Evolutionary conservation across 2,329 filamentous ascomycete genomes (phyloP), one percentile per base, ranked within the genome.

Genomic region (Aspergillus versicolor): DNA sequence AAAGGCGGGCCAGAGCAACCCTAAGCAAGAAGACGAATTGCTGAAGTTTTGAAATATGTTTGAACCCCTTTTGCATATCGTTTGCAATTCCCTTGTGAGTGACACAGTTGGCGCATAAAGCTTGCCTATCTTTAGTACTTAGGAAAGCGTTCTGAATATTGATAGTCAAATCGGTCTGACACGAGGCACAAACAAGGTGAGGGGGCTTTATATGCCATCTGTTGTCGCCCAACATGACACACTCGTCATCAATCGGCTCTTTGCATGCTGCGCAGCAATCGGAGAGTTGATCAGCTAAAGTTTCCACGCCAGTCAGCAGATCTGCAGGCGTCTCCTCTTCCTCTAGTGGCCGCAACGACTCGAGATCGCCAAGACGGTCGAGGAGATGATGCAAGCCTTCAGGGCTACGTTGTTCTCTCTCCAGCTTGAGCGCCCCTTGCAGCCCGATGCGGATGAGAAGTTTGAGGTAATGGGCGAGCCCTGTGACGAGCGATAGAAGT

Each of bases 391-490:
- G 88, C 22, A 99, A 79, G 11, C 91, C 91, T 62, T 89, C 87
- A 2, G 89, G 81, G 27, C 83, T 88, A 52, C 83, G 81, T 48
- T 87, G 88, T 67, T 97, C 93, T 56, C 91, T 88, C 75, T 99
- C 94, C 40, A 97, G 84, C 68, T 92, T 93, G 46, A 99, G 79
- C 6, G 94, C 89, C 32, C 93, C 94, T 72, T 97, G 95, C 27
- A 99, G 83, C 70, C 94, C 97, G 66, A 99, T 99, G 49, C 94
- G 87, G 67, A 99, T 99, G 58, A 99, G 84, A 34, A 99, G 88
- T 75, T 99, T 99, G 53, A 99, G 85, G 70, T 99, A 99, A 75
- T 99, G 94, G 17, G 94, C 94, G 51, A 99, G 83, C 37, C 94
- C 93, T 40, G 94, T 99, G 52, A 99, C 94, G 7, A 99, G 83